phyloP scores from a whole-genome alignment of 2,329 filamentous ascomycete species.

The Pseudogymnoascus sp. region DNA sequence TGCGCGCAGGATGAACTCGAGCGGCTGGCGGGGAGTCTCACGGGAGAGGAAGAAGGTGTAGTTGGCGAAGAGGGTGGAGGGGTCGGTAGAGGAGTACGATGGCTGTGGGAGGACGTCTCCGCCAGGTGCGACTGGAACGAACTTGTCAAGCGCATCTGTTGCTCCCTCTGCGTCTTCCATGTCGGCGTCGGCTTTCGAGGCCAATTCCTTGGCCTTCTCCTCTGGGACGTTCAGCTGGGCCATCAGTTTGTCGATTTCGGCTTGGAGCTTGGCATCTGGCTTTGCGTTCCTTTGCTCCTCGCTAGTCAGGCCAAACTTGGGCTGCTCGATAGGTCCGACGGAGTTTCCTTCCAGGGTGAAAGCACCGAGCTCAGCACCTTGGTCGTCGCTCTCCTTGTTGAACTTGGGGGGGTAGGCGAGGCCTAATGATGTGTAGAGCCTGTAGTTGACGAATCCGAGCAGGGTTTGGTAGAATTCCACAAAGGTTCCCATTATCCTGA shows the following conservation, averaged over 20 bases:
- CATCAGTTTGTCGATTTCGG: slow-evolving; percentile 62
- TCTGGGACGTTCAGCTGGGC: slow-evolving; percentile 56
- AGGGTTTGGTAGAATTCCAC: slow-evolving; percentile 98
- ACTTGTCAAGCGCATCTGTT: slow-evolving; percentile 74
- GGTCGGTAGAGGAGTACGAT: slow-evolving; percentile 54
- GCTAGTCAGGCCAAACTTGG: slow-evolving; percentile 46
- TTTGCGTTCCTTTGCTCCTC: slow-evolving; percentile 38
- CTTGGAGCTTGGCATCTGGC: slow-evolving; percentile 56
- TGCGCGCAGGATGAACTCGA: slow-evolving; percentile 87
- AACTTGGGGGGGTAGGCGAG: slow-evolving; percentile 96
- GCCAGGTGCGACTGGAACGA: slow-evolving; percentile 74
- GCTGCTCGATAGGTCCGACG: slow-evolving; percentile 45
- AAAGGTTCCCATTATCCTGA: slow-evolving; percentile 98
- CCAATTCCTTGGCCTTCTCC: slow-evolving; percentile 35
- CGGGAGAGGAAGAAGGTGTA: slow-evolving; percentile 90
- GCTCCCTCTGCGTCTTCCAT: slow-evolving; percentile 38
- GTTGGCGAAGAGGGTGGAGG: slow-evolving; percentile 72
- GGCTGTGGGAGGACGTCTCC: slow-evolving; percentile 85
- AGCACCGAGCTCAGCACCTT: slow-evolving; percentile 80
- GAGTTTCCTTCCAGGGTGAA: slow-evolving; percentile 81
- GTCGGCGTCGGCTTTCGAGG: slow-evolving; percentile 35
- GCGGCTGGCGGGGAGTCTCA: slow-evolving; percentile 80
- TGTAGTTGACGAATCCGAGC: slow-evolving; percentile 91
- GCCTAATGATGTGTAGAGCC: slow-evolving; percentile 83
- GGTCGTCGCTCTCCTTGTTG: slow-evolving; percentile 76